A percentile compares a stretch with the other conserved stretches of the same genome.
Conservation (phyloP, 1,284 basidiomycete species). For the Thelephora terrestris region DNA sequence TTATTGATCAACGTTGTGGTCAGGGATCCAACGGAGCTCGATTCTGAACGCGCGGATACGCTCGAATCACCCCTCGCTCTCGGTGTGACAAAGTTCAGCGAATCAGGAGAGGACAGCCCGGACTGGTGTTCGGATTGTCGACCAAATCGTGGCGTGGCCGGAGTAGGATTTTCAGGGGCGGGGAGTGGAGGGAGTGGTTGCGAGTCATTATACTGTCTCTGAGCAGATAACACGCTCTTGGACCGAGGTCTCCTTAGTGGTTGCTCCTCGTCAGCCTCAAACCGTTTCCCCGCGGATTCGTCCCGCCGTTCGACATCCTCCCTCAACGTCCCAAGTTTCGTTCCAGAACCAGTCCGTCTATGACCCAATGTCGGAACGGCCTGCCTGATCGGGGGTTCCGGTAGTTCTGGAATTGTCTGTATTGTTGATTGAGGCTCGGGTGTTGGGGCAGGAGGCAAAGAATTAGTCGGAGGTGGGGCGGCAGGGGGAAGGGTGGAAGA, state of each 20-base stretch:
- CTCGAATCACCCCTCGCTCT: conserved; percentile 46
- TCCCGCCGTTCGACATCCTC: conserved; percentile 44
- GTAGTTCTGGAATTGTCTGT: conserved; percentile 18
- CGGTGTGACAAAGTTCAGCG: conserved; percentile 22
- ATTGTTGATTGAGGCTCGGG: too few relatives aligned
- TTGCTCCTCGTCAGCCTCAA: conserved; percentile 19
- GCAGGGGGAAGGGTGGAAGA: conserved; percentile 54
- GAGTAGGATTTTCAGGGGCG: conserved; percentile 15
- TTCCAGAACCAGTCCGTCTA: conserved; percentile 44
- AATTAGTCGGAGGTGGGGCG: conserved; percentile 50
- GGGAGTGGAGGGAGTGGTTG: conserved; percentile 62
- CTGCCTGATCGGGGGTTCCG: conserved; percentile 31
- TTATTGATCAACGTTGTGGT: conserved; percentile 40
- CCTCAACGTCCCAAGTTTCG: conserved; percentile 44
- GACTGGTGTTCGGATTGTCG: not conserved
- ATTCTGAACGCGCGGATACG: conserved; percentile 32
- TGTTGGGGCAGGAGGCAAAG: conserved; percentile 53
- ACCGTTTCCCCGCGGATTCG: conserved; percentile 8
- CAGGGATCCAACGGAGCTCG: conserved; percentile 44
- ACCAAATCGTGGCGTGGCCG: conserved; percentile 22
- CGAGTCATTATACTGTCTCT: conserved; percentile 28
- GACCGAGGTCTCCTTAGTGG: conserved; percentile 14
- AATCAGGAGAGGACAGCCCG: conserved; percentile 16
- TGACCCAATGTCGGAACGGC: conserved; percentile 32
- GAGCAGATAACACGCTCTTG: conserved; percentile 9